Evolutionary conservation across 139 green algal species (phyloP), one percentile per base, ranked within the genome.

Genomic region (Protoeuglena noctilucae): DNA sequence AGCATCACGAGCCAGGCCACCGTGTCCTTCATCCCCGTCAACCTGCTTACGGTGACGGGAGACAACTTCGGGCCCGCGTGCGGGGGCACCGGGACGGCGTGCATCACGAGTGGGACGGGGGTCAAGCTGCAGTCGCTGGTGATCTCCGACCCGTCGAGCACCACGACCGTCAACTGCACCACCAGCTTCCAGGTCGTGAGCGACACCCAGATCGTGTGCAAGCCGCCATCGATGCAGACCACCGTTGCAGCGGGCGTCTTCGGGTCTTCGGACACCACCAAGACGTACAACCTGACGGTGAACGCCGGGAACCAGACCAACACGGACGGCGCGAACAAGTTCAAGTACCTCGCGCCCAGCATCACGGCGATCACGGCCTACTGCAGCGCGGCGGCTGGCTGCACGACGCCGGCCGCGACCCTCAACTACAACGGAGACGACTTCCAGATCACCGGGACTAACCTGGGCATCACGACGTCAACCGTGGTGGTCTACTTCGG

Each of bases 131-230:
- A 53, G 48, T 12, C 34, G 9, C 9, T 12, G 34, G 34, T 7
- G 34, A 43, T 7, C 34, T n/a, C n/a, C n/a, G n/a, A n/a, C n/a
- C n/a, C n/a, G n/a, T n/a, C n/a, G n/a, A 43, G 9, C 9, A 43
- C 7, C 34, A 19, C 34, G 34, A 43, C 9, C 34, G 34, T 19
- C 5, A 55, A 19, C 24, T 55, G 22, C 49, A 21, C 19, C 4
- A 51, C 31, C 53, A 51, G 14, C 30, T 49, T 21, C 4, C 26
- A 28, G 30, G 34, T 46, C 14, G 18, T 59, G 17, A 51, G 34
- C 34, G 31, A 59, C 53, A 51, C 53, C 21, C 19, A 31, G 12
- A 16, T 59, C 19, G 30, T 51, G 30, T 59, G 53, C 53, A 59
- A 31, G n/a, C 26, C 26, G 19, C 27, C 53, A 5, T n/a, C 34